These are phyloP conservation scores for Ceratobasidium theobromae DNA, from an alignment of 1,284 basidiomycete genomes.

Conservation along the genomic window DNA sequence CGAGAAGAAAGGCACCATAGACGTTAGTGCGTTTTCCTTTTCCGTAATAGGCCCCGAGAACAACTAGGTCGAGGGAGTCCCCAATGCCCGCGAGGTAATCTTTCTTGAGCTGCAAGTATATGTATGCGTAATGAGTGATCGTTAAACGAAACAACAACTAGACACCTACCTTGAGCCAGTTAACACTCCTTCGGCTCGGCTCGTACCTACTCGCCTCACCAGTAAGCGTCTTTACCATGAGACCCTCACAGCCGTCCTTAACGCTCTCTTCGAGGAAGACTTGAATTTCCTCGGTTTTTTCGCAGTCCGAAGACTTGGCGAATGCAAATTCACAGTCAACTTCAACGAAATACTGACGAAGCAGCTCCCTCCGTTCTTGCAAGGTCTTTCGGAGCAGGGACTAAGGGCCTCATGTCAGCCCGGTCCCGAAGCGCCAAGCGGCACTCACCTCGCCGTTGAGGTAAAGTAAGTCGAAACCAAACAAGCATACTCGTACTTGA, in stretches of 20 bases:
- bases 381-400: constrained; percentile 57
- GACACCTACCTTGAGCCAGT: constrained; percentile 88
- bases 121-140: constrained; percentile 3
- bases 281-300: constrained; percentile 93
- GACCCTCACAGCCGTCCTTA: constrained; percentile 96
- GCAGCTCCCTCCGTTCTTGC: constrained; percentile 71
- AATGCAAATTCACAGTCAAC: constrained; percentile 92
- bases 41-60: constrained; percentile 95
- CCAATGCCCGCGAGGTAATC: constrained; percentile 97
- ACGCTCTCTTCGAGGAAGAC: constrained; percentile 94
- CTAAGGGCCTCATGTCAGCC: constrained; percentile 34
- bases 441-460: constrained; percentile 82
- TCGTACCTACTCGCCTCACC: constrained; percentile 91
- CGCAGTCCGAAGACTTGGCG: constrained; percentile 86
- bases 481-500: constrained; percentile 92
- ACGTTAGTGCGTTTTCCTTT: constrained; percentile 97
- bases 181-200: constrained; percentile 90
- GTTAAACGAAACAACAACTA: background rate
- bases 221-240: constrained; percentile 99
- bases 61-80: constrained; percentile 95
- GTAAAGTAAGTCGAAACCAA: constrained; percentile 93
- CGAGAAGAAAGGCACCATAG: constrained; percentile 93
- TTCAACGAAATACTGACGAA: constrained; percentile 77
- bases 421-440: constrained; percentile 37
- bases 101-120: constrained; percentile 77